phyloP scores from a whole-genome alignment of 2,329 filamentous ascomycete genomes.

The Metarhizium rileyi region DNA sequence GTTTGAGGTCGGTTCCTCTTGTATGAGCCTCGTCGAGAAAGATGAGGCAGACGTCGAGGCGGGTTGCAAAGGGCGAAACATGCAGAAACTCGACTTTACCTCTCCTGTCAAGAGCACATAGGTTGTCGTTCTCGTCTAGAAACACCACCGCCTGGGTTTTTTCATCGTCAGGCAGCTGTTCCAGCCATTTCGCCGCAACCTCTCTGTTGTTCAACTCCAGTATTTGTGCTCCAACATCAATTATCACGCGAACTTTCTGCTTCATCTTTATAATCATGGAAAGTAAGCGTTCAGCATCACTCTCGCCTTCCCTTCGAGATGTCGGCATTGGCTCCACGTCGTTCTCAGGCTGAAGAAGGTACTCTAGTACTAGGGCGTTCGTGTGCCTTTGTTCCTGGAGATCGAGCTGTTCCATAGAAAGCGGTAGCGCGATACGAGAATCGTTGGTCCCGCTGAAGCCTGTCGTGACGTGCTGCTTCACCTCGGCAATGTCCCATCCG shows the following conservation, averaged over 20 bases:
- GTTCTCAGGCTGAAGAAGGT: slow-evolving; percentile 47
- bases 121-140: slow-evolving; percentile 44
- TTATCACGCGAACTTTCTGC: slow-evolving; percentile 43
- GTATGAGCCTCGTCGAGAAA: slow-evolving; percentile 66
- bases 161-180: background rate
- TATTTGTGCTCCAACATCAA: slow-evolving; percentile 64
- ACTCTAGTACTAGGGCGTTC: slow-evolving; percentile 54
- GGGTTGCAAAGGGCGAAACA: slow-evolving; percentile 46
- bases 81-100: slow-evolving; percentile 39
- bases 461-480: slow-evolving; percentile 39
- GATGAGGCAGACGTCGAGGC: slow-evolving; percentile 50
- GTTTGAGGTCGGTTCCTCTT: slow-evolving; percentile 55
- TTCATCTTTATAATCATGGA: slow-evolving; percentile 25
- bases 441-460: slow-evolving; percentile 67
- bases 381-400: slow-evolving; percentile 48
- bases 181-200: slow-evolving; percentile 46
- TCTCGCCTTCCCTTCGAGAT: background rate
- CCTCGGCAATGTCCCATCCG: slow-evolving; percentile 53
- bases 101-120: slow-evolving; percentile 40
- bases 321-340: slow-evolving; percentile 6
- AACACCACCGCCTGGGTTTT: slow-evolving; percentile 37
- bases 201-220: slow-evolving; percentile 50
- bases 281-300: slow-evolving; percentile 33
- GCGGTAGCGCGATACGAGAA: slow-evolving; percentile 45
- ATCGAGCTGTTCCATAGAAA: slow-evolving; percentile 46